Conservation (phyloP, 768 basidiomycete genomes). For the Suillus luteus region DNA sequence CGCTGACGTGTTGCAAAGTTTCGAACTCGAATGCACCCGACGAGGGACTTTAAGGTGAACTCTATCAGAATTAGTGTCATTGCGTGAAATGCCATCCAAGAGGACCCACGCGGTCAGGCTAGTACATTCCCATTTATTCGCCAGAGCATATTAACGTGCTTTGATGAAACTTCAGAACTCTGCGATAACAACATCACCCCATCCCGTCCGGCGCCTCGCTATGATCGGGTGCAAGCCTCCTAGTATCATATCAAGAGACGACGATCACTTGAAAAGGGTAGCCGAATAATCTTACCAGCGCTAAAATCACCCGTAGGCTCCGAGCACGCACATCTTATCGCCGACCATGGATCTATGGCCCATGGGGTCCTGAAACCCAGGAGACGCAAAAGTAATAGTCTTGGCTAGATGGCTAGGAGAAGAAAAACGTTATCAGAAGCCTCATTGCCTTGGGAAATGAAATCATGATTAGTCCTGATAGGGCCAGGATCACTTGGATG, state of each 20-base stretch:
- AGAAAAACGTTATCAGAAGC: slow-evolving; percentile 5
- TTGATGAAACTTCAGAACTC: background rate
- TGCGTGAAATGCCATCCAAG: background rate
- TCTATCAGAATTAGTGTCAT: background rate
- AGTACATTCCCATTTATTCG: background rate
- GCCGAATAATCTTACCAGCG: background rate
- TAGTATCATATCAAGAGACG: slow-evolving; percentile 1
- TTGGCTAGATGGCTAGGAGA: background rate
- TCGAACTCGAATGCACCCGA: background rate
- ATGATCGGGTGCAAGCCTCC: background rate
- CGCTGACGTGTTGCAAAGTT: background rate
- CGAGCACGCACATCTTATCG: background rate
- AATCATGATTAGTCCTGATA: slow-evolving; percentile 3
- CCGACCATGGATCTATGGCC: background rate
- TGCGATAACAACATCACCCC: background rate
- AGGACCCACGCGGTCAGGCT: background rate
- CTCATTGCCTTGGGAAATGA: background rate
- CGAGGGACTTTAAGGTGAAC: background rate
- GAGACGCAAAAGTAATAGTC: background rate
- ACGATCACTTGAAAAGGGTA: background rate
- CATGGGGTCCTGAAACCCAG: background rate
- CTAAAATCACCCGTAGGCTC: background rate
- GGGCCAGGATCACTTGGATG: background rate
- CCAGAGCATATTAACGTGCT: background rate
- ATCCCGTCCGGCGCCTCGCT: background rate